Percentiles rank a stretch among this genome's conserved stretches.
phyloP scores from a whole-genome alignment of 2,329 filamentous ascomycete genomes.

The Fusarium heterosporum region DNA sequence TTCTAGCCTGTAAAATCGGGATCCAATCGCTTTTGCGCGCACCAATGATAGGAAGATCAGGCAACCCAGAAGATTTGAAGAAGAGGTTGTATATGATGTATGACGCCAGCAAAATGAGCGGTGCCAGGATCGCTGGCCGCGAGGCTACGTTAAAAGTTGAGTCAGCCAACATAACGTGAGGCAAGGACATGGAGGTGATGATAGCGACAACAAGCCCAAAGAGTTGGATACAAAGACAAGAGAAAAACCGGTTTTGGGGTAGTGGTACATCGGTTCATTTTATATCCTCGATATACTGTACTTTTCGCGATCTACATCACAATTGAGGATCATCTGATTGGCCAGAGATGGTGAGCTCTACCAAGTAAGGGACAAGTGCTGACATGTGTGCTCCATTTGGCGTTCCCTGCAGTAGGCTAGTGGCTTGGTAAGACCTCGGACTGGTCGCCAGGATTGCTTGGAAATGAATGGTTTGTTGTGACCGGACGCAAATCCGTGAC shows the following conservation, averaged over 20 bases:
- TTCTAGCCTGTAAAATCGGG: conserved; percentile 5
- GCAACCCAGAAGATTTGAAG: not conserved
- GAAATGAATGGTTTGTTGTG: too few relatives aligned
- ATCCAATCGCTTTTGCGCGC: conserved; percentile 14
- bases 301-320: not conserved
- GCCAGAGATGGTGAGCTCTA: not conserved
- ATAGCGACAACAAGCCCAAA: not conserved
- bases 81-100: conserved; percentile 11
- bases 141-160: not conserved
- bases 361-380: not conserved
- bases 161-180: not conserved
- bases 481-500: too few relatives aligned
- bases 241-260: not conserved
- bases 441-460: too few relatives aligned
- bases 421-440: too few relatives aligned
- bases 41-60: not conserved
- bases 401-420: too few relatives aligned
- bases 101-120: not conserved
- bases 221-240: accelerated
- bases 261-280: not conserved
- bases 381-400: not conserved
- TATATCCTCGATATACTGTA: not conserved
- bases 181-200: not conserved
- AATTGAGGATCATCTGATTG: not conserved
- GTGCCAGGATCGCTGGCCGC: conserved; percentile 9